Evolutionary conservation across 2,329 filamentous ascomycete genomes (phyloP), one percentile per base, ranked within the genome.

Genomic region (Teratosphaeria destructans): DNA sequence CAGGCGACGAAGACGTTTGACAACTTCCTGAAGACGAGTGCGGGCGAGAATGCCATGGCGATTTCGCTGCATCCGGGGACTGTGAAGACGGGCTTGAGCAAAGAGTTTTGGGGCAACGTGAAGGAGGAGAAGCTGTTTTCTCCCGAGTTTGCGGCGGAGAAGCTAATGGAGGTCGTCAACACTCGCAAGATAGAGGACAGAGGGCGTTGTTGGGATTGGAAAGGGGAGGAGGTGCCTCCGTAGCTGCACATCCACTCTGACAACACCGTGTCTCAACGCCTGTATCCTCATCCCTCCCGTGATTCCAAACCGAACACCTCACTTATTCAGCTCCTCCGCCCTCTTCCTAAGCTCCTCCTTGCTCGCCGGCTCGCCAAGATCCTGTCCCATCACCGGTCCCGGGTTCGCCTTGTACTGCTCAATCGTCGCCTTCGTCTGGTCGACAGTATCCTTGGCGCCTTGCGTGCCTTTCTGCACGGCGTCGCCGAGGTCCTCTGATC

Each of bases 11-110:
- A 85, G 74, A 87, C 82, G 6, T 85, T 90, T 62, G 89, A 94
- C 70, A 79, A 87, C 32, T 82, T 85, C 68, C 74, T 94, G 35
- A 73, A 73, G 39, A 76, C 79, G 3, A 78, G 79, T 52, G 80
- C 81, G 60, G 84, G 80, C 0, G 80, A 82, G 0, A 84, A 82
- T 57, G 88, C 87, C 0, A 77, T 90, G 64, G 84, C 84, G 1
- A 75, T 95, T 11, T 82, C 81, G 10, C 80, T 94, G 68, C 90
- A 94, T 73, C 90, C 90, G 1, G 89, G 90, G 2, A 94, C 89
- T 1, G 89, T 94, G 55, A 85, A 81, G 76, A 94, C 89, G 56
- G 85, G 81, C 10, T 75, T 95, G 62, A 90, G 85, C 63, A 80
- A 78, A 67, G 84, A 85, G 52, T 94, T 89, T 69, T 93, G 88